Conservation (phyloP, 306 rosid species). For the Rosa lucieae region DNA sequence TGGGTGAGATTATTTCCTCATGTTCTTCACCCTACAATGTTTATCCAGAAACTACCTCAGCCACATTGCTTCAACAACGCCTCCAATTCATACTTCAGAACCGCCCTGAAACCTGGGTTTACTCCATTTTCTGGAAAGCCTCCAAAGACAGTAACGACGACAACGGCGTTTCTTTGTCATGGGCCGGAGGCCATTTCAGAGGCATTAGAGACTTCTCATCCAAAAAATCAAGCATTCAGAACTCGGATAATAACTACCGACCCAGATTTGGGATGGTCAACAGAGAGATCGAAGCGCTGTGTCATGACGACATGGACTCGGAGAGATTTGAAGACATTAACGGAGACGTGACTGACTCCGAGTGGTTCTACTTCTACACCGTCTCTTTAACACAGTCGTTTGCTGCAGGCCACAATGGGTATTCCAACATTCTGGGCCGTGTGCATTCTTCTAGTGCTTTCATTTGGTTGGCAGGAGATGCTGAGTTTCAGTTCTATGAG, state of each 20-base stretch:
- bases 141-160: background rate
- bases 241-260: background rate
- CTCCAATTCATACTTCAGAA: constrained; percentile 31
- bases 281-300: constrained; percentile 3
- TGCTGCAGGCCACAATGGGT: background rate
- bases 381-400: constrained; percentile 28
- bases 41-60: constrained; percentile 6
- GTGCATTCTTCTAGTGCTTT: constrained; percentile 32
- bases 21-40: constrained; percentile 15
- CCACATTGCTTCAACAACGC: constrained; percentile 23
- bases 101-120: constrained; percentile 38
- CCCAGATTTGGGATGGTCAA: background rate
- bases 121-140: constrained; percentile 42
- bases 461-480: constrained; percentile 39
- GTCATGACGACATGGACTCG: constrained; percentile 1
- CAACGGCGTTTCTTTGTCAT: constrained; percentile 17
- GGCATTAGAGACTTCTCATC: background rate
- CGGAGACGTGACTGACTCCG: constrained; percentile 19
- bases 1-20: background rate
- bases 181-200: constrained; percentile 32
- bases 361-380: constrained; percentile 10
- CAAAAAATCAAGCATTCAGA: background rate
- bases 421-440: constrained; percentile 25
- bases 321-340: background rate
- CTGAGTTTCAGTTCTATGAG: constrained; percentile 21